Percentiles rank a stretch among this genome's conserved stretches.
Conservation (phyloP, 495 filamentous ascomycete genomes). For the Entonaema liquescens region DNA sequence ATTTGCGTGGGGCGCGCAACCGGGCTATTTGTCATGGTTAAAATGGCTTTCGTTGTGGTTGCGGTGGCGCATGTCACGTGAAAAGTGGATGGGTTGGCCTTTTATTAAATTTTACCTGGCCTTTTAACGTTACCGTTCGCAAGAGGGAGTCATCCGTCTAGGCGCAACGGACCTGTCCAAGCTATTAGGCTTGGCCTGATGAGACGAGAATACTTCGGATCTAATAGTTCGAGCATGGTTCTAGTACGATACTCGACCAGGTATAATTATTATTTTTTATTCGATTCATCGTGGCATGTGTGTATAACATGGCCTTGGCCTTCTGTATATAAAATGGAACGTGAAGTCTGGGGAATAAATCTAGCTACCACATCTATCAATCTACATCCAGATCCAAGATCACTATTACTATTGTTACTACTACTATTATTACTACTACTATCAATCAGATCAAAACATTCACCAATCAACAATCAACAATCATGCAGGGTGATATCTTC, state of each 20-base stretch:
- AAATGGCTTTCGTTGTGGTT: no score
- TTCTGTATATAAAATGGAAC: conserved; percentile 30
- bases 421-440: not conserved
- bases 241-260: conserved; percentile 13
- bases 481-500: conserved; percentile 47
- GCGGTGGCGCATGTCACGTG: no score
- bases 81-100: no score
- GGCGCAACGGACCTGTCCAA: conserved; percentile 10
- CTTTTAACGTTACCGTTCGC: no score
- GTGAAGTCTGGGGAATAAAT: not conserved
- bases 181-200: conserved; percentile 20
- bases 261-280: not conserved
- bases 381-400: conserved; percentile 14
- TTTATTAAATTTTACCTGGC: no score
- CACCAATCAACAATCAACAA: not conserved
- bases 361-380: conserved; percentile 16
- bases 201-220: conserved; percentile 42
- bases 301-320: conserved; percentile 4
- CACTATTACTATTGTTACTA: not conserved
- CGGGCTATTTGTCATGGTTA: no score
- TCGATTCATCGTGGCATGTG: conserved; percentile 7
- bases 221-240: conserved; percentile 39
- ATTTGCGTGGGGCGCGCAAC: no score
- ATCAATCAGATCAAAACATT: conserved; percentile 16
- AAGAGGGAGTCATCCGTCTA: conserved; percentile 24